Conservation (phyloP, 169 alveolate species). For the Babesia divergens region DNA sequence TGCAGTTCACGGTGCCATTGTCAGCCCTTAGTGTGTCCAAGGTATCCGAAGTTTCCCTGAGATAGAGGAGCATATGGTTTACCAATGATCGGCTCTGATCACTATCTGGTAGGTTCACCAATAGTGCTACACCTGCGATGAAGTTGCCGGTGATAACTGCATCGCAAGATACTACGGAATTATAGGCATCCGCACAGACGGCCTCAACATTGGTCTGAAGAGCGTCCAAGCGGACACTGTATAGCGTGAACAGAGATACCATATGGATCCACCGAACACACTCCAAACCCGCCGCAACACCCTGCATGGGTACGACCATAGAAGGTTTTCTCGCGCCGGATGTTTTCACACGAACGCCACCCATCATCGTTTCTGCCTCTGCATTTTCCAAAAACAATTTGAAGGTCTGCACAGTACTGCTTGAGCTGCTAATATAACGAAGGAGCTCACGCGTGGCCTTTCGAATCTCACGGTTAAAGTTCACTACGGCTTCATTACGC, state of each 20-base stretch:
- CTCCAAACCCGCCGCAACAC: conserved; percentile 9
- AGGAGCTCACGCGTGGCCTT: conserved; percentile 9
- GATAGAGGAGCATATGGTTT: conserved; percentile 10
- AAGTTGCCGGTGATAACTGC: not conserved
- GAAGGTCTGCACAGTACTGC: not conserved
- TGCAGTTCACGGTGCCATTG: not conserved
- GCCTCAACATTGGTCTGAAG: not conserved
- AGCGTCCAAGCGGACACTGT: not conserved
- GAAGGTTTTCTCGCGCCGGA: not conserved
- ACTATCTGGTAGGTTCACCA: not conserved
- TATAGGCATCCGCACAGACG: not conserved
- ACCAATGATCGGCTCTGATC: not conserved
- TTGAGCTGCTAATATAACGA: not conserved
- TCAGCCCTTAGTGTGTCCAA: not conserved
- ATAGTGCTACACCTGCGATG: not conserved
- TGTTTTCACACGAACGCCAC: not conserved
- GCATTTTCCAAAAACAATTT: not conserved
- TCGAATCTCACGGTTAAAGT: conserved; percentile 22
- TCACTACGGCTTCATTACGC: conserved; percentile 7
- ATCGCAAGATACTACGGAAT: not conserved
- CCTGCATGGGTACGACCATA: conserved; percentile 1
- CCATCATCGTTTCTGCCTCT: not conserved
- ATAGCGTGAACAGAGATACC: not conserved
- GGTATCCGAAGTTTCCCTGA: not conserved
- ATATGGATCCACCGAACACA: not conserved